Evolutionary conservation across 345 rosid species (phyloP), one percentile per base, ranked within the genome.

Genomic region (Boechera divaricarpa): DNA sequence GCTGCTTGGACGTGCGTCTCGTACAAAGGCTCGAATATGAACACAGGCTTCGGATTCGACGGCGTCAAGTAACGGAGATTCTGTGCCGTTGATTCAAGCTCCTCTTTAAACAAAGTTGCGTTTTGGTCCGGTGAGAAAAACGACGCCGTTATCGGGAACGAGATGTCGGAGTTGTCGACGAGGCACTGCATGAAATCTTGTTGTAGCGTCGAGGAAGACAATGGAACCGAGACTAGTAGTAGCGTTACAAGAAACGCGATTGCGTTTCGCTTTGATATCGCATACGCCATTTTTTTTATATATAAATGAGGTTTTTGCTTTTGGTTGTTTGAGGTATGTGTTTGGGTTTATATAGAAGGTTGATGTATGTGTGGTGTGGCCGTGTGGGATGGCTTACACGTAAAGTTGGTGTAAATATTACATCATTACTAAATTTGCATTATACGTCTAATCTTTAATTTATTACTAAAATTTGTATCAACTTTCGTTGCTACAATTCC

Each of bases 1-100:
- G 86, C 82, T 2, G 93, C 87, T 64, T 87, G 95, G 48, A 91
- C 87, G 15, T 91, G 93, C 74, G 87, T 79, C 71, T 84, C 89
- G n/a, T 77, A 48, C 49, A 70, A 8, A 0, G 97, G 93, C 13
- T 82, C 83, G 82, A 88, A 77, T 55, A 90, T 91, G 76, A 90
- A 83, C 35, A 72, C 82, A 6, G 97, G 97, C 65, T 87, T 91
- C 0, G 93, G 91, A 5, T 51, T 61, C 5, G 87, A 77, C 21
- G 88, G 85, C 24, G 48, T 57, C 28, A 85, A 45, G 82, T 82
- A 87, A 41, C 92, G 75, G 35, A 82, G 85, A 45, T 91, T 91
- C 26, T 88, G 91, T 4, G 87, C 87, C 0, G 86, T 57, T 0
- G 87, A 82, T 16, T 81, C 76, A 15, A 91, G 85, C 65, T 87